Base-by-base conservation (phyloP, 148 eudicot species). In the Amaranthus hypochondriacus region DNA sequence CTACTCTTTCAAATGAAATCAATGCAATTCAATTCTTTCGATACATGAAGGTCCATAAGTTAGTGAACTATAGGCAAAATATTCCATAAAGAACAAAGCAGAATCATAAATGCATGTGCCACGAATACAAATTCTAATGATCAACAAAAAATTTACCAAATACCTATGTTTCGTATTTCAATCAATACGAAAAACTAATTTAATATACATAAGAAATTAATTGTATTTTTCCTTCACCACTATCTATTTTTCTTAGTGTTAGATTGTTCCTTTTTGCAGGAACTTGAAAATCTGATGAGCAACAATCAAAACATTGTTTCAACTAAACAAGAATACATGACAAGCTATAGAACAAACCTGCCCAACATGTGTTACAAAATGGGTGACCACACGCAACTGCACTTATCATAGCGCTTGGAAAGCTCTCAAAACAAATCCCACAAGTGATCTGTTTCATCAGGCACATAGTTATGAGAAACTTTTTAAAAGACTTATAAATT, bases 301-400 rank as follows among this genome's bases (percentile, higher is more conserved):
- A n/a, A 58, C 47, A 65, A 10, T 39, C 39, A 46, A 8, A 10
- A 46, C 12, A 7, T 6, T 57, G 5, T 28, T 57, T 18, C 51
- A 61, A 69, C 5, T 5, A 51, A 70, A n/a, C 18, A 47, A 11
- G 71, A 10, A 53, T 4, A 9, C 53, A 55, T 6, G 9, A 62
- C 42, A 70, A 9, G 42, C 42, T 7, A 66, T 53, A 62, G 55
- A 46, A 82, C 86, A 76, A 78, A 92, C 97, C 97, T 84, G 82
- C 81, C 97, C 97, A 92, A 76, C 97, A 92, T 56, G 73, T 53
- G 62, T 74, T 73, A 70, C 97, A 92, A 79, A 87, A 92, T 13
- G 92, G 89, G 78, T 92, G 97, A 73, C 91, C 97, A 83, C 97
- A 92, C n/a, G 89, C 90, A 77, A 89, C 87, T 69, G 92, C 76